Percentiles rank a stretch among this genome's conserved stretches.
phyloP scores from a whole-genome alignment of 1,284 basidiomycete species.

The Entoloma clypeatum region DNA sequence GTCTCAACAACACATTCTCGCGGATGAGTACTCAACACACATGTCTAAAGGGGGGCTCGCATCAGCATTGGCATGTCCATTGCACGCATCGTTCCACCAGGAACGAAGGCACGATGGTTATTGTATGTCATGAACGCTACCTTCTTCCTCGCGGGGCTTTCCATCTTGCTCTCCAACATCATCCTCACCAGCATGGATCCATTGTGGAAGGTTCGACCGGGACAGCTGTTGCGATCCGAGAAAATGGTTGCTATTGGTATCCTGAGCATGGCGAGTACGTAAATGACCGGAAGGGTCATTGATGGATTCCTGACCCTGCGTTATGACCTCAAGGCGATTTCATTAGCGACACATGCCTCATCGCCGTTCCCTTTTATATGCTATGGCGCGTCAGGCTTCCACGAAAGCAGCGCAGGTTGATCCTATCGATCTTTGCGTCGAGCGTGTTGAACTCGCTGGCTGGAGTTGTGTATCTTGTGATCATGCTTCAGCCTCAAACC shows the following conservation, averaged over 20 bases:
- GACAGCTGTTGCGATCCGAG: constrained; percentile 6
- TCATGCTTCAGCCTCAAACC: constrained; percentile 7
- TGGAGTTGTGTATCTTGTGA: constrained; percentile 10
- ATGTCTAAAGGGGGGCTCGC: constrained; percentile 13
- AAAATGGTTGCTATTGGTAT: constrained; percentile 1
- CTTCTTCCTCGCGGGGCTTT: constrained; percentile 12
- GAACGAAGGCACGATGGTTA: constrained; percentile 6
- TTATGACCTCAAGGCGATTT: constrained; percentile 9
- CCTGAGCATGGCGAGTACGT: constrained; percentile 6
- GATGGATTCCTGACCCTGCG: not conserved
- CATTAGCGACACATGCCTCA: constrained; percentile 15
- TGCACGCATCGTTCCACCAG: constrained; percentile 12
- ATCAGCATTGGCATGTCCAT: constrained; percentile 19
- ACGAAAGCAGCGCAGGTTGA: constrained; percentile 13
- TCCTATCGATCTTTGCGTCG: constrained; percentile 15
- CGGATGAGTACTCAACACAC: not conserved
- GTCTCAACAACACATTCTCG: not conserved
- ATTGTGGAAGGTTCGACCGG: constrained; percentile 5
- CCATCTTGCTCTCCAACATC: constrained; percentile 9
- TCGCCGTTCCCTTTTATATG: constrained; percentile 15
- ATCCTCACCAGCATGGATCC: constrained; percentile 5
- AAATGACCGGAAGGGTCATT: not conserved
- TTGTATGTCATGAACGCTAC: constrained; percentile 7
- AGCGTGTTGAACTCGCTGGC: constrained; percentile 14
- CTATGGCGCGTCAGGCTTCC: constrained; percentile 17